Evolutionary conservation across 2,329 filamentous ascomycete species (phyloP).

Genomic region (Emydomyces testavorans): DNA sequence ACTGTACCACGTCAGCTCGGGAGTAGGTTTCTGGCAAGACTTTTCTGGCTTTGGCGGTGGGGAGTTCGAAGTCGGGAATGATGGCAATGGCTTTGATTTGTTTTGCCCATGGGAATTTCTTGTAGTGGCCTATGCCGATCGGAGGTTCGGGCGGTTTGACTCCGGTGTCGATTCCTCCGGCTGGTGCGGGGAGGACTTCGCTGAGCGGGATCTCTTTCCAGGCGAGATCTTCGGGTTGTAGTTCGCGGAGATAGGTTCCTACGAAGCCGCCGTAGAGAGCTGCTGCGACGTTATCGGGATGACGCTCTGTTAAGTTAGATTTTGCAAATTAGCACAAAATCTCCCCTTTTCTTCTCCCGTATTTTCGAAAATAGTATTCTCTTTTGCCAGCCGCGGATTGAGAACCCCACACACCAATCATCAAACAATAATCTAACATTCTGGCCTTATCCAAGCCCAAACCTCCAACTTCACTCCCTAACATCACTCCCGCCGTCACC

Average conservation of each 20-base stretch:
- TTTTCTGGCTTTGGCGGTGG: slow-evolving; percentile 80
- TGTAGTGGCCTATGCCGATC: slow-evolving; percentile 84
- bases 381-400: background rate
- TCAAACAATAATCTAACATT: slow-evolving; percentile 89
- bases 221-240: slow-evolving; percentile 77
- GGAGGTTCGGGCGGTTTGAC: slow-evolving; percentile 79
- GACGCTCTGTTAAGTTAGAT: slow-evolving; percentile 46
- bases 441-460: slow-evolving; percentile 66
- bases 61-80: slow-evolving; percentile 88
- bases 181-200: slow-evolving; percentile 81
- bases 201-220: slow-evolving; percentile 87
- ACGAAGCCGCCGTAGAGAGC: slow-evolving; percentile 94
- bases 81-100: slow-evolving; percentile 96
- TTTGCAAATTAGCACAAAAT: slow-evolving; percentile 13
- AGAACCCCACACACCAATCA: slow-evolving; percentile 73
- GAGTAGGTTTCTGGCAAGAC: slow-evolving; percentile 73
- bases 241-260: slow-evolving; percentile 87
- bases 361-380: background rate
- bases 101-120: slow-evolving; percentile 84
- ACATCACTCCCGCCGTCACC: slow-evolving; percentile 85
- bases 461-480: slow-evolving; percentile 78
- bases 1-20: slow-evolving; percentile 72
- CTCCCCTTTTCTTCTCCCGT: background rate
- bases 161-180: slow-evolving; percentile 84
- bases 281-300: slow-evolving; percentile 89